Base-by-base conservation (phyloP, 1,284 basidiomycete species). In the Cryptococcus jaspeensis region DNA sequence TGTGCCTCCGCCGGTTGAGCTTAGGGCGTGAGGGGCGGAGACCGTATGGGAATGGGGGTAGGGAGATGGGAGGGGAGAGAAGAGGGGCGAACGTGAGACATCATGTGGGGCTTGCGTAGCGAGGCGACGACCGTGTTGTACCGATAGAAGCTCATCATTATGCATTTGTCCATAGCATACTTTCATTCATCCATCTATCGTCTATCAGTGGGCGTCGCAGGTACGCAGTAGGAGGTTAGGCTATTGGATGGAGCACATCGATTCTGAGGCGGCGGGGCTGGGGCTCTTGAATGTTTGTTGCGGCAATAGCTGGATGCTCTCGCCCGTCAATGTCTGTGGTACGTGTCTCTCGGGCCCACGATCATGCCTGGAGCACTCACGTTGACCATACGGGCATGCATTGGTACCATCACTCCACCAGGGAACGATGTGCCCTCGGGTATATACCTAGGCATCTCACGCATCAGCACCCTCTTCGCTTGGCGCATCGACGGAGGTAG, bases 1-100 rank as follows among this genome's bases (percentile, higher is more conserved):
- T 49, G 84, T 85, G 79, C 81, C 88, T 47, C 90, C 90, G 38
- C 90, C 90, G 2, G 66, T 87, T 57, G 84, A 86, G 11, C 52
- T 71, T 45, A 61, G 71, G 25, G 63, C 66, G 71, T 89, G 63
- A 42, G 12, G 25, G 42, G 52, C 5, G n/a, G n/a, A n/a, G n/a
- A n/a, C n/a, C n/a, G n/a, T 41, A 12, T 41, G 40, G 16, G 16
- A 12, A 13, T 4, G 40, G 20, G 40, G n/a, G 40, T 4, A 13
- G 28, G 20, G 12, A n/a, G 44, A 16, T 5, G 23, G 7, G 44
- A 41, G 12, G 7, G n/a, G 12, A 41, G 20, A 41, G 40, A 41
- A 41, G 40, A 6, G 40, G 40, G 16, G 40, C 5, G 20, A 5
- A 32, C 9, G 28, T 32, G 5, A 32, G 28, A 32, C 28, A 32